phyloP scores from a whole-genome alignment of 2,329 filamentous ascomycete species.

The Colletotrichum godetiae region DNA sequence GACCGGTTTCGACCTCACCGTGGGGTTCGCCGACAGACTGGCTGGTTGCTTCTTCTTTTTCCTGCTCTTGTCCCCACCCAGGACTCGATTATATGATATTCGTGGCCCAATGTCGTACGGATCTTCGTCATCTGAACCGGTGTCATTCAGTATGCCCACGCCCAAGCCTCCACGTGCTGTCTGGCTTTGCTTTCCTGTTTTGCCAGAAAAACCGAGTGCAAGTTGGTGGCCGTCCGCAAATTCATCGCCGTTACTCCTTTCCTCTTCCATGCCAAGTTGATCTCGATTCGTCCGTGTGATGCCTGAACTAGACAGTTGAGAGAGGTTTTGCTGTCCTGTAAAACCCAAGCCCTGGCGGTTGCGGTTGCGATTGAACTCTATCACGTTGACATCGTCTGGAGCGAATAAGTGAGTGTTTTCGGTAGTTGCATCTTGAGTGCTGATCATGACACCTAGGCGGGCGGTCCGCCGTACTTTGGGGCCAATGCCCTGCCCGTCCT shows the following conservation, averaged over 20 bases:
- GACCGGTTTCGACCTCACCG: constrained; percentile 74
- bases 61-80: constrained; percentile 86
- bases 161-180: constrained; percentile 76
- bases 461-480: constrained; percentile 84
- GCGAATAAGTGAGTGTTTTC: constrained; percentile 80
- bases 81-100: constrained; percentile 85
- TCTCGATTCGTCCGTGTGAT: neutral
- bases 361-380: constrained; percentile 72
- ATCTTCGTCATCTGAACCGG: constrained; percentile 94
- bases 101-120: constrained; percentile 91
- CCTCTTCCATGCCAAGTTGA: constrained; percentile 31
- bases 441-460: constrained; percentile 64
- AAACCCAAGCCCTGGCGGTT: constrained; percentile 79
- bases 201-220: constrained; percentile 38
- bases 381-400: constrained; percentile 81
- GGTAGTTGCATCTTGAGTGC: constrained; percentile 50
- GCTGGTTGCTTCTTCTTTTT: constrained; percentile 66
- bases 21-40: constrained; percentile 68
- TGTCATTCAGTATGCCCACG: constrained; percentile 90
- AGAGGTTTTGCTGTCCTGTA: constrained; percentile 66
- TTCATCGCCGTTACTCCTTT: neutral
- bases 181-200: constrained; percentile 57
- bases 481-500: constrained; percentile 91
- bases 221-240: neutral
- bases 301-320: neutral